A percentile compares a stretch with the other conserved stretches of the same genome.
Conservation (phyloP, 176 grass and related monocot genomes). For the Hordeum marinum region DNA sequence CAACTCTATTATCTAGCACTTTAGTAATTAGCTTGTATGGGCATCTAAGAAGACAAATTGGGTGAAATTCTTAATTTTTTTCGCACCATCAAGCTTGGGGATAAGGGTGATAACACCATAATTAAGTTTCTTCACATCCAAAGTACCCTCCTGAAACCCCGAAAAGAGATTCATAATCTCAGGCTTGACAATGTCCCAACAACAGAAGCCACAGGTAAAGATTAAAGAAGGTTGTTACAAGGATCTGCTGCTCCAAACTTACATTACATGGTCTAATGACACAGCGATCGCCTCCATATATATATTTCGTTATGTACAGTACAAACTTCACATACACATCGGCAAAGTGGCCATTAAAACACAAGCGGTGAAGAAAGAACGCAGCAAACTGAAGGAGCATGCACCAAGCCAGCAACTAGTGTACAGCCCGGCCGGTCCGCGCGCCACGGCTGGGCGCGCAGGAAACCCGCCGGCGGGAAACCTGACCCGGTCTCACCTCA, state of each 20-base stretch:
- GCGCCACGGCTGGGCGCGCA: not conserved
- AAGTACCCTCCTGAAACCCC: too few species aligned
- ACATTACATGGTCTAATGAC: not conserved
- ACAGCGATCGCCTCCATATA: not conserved
- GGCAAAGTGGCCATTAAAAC: not conserved
- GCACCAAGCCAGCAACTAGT: constrained; percentile 5
- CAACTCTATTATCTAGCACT: too few species aligned
- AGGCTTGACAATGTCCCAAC: too few species aligned
- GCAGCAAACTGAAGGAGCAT: not conserved
- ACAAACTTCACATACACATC: not conserved
- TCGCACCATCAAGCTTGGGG: too few species aligned
- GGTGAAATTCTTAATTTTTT: too few species aligned
- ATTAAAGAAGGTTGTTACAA: not conserved
- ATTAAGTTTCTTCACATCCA: too few species aligned
- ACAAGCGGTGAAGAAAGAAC: not conserved
- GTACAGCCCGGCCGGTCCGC: not conserved
- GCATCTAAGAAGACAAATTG: too few species aligned
- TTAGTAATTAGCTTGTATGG: too few species aligned
- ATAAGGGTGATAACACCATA: too few species aligned
- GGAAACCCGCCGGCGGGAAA: not conserved
- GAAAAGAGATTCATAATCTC: too few species aligned
- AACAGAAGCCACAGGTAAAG: not conserved
- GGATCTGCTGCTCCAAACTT: not conserved
- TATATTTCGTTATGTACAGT: not conserved
- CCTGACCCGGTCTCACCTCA: not conserved